These are phyloP conservation scores for Paralagenidium karlingii DNA, from an alignment of 352 stramenopile genomes.

Conservation along the genomic window DNA sequence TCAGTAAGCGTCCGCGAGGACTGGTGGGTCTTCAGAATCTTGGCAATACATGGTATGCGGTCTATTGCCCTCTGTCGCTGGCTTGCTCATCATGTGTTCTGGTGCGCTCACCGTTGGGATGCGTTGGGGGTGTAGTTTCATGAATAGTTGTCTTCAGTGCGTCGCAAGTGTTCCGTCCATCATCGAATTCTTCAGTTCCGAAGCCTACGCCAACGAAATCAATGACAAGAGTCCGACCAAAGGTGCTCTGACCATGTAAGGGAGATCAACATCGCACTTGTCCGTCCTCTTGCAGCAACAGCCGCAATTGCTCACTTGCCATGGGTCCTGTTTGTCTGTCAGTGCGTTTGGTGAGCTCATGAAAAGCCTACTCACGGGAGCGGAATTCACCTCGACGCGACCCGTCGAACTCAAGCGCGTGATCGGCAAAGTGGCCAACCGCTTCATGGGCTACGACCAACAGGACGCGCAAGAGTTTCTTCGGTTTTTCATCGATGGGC, in stretches of 20 bases:
- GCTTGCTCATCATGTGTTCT: no score
- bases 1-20: no score
- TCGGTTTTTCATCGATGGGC: conserved; percentile 73
- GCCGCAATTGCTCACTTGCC: conserved; percentile 7
- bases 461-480: conserved; percentile 87
- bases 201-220: conserved; percentile 25
- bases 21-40: conserved; percentile 26
- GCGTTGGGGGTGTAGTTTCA: conserved; percentile 29
- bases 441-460: conserved; percentile 78
- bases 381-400: conserved; percentile 36
- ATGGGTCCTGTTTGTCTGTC: background rate
- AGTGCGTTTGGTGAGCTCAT: conserved; percentile 66
- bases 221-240: conserved; percentile 47
- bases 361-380: conserved; percentile 42
- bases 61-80: background rate
- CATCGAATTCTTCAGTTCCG: conserved; percentile 41
- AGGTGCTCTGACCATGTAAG: conserved; percentile 29
- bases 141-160: conserved; percentile 83
- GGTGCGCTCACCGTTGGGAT: no score
- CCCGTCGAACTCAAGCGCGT: conserved; percentile 60
- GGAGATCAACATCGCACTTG: background rate
- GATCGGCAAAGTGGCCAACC: conserved; percentile 51
- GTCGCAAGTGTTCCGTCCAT: conserved; percentile 48
- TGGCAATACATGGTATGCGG: conserved; percentile 20
- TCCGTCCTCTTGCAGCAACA: conserved; percentile 1